A percentile compares a stretch with the other conserved stretches of the same genome.
Evolutionary conservation across 2,329 filamentous ascomycete species (phyloP).

Genomic region (Magnaporthiopsis rhizophila): DNA sequence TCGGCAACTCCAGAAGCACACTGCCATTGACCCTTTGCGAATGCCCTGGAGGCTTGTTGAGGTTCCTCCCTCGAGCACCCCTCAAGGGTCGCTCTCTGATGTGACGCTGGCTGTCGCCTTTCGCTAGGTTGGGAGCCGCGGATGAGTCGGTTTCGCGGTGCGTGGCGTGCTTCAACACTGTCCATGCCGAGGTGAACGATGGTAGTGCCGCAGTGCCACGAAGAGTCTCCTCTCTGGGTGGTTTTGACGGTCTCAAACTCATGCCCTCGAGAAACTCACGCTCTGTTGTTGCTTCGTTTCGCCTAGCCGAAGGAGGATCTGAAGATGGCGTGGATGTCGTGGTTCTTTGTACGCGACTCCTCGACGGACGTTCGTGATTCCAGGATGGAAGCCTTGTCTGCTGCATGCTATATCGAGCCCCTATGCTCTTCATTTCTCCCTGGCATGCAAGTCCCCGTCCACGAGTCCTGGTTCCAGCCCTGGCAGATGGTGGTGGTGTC

Average conservation of each 20-base stretch:
- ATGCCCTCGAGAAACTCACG: neutral
- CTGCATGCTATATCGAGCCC: neutral
- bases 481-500: neutral
- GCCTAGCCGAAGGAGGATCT: too few relatives aligned
- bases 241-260: neutral
- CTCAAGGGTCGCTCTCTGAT: too few relatives aligned
- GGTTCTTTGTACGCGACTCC: neutral
- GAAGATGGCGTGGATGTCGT: neutral
- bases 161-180: neutral
- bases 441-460: neutral
- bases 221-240: neutral
- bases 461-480: neutral
- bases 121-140: neutral
- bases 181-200: neutral
- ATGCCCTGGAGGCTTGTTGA: neutral
- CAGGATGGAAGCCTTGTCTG: neutral
- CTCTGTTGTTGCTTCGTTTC: neutral
- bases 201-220: neutral
- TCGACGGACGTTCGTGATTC: too few relatives aligned
- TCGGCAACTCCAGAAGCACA: neutral
- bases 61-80: too few relatives aligned
- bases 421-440: neutral
- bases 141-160: neutral
- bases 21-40: neutral
- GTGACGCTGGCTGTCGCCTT: neutral